Evolutionary conservation across 2,329 filamentous ascomycete genomes (phyloP), one percentile per base, ranked within the genome.

Genomic region (Ophiobolus disseminans): DNA sequence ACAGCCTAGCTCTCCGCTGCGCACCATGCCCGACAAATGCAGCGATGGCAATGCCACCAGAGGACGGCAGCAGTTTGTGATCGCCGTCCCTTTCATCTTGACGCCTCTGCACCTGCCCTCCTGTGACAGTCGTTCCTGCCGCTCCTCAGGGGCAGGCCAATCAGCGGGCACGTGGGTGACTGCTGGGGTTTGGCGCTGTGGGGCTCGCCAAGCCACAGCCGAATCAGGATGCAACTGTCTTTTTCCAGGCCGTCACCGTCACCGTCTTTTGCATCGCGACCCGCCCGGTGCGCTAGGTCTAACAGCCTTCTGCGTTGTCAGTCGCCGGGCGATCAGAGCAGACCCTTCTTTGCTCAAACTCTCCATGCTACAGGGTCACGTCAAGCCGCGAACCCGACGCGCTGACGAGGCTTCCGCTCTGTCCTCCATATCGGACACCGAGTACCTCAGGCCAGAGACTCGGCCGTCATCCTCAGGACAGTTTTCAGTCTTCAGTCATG

Each of bases 61-160:
- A 45, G 50, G 38, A 49, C 48, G 49, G 56, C 41, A 48, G 21
- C 46, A 50, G 48, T 22, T 23, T 48, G 41, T 37, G 46, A 60
- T 58, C 50, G 36, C 40, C 54, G 37, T 55, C n/a, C 58, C 59
- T 56, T 57, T 61, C 58, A 62, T 63, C 58, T 60, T 28, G n/a
- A 43, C 36, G 19, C 30, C 42, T 25, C 23, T 16, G 38, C 30
- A 32, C 43, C 43, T 39, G 26, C 20, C 54, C 45, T 13, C 20
- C 48, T 26, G 45, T 22, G 45, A 40, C 35, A 17, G 39, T 38
- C 47, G 35, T 21, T 37, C 34, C 36, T 26, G 28, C 36, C 35
- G 49, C 47, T 40, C 28, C 21, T 57, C 56, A 59, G 56, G 56
- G 56, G 53, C 45, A 37, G 31, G 38, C 54, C 48, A 57, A 41